A percentile compares a stretch with the other conserved stretches of the same genome.
phyloP scores from a whole-genome alignment of 164 flowering plant species.

The Litsea cubeba region DNA sequence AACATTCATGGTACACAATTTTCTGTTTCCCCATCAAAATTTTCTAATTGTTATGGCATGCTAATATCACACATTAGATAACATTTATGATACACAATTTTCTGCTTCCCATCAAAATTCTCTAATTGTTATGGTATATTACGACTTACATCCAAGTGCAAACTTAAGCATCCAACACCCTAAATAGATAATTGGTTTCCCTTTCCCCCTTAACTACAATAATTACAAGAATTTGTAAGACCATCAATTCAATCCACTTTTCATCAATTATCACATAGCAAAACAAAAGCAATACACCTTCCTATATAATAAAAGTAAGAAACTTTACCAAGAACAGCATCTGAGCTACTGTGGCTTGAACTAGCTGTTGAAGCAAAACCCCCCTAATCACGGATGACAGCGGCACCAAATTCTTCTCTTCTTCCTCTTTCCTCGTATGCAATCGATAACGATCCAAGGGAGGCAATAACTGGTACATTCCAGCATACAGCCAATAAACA shows the following conservation, averaged over 20 bases:
- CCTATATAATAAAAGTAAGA: not conserved
- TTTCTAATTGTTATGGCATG: not conserved
- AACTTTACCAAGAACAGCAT: constrained; percentile 50
- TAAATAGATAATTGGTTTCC: too few relatives aligned
- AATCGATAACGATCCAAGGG: constrained; percentile 60
- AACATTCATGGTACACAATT: not conserved
- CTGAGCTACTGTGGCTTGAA: constrained; percentile 71
- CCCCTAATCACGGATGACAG: constrained; percentile 55
- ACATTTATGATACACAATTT: not conserved
- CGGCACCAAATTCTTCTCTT: constrained; percentile 62
- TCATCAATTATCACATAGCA: not conserved
- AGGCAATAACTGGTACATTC: constrained; percentile 68
- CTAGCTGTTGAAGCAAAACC: constrained; percentile 71
- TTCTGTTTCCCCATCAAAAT: not conserved
- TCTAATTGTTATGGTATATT: not conserved
- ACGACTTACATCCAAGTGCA: not conserved
- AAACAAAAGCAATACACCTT: not conserved
- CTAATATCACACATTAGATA: not conserved
- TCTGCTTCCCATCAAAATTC: not conserved
- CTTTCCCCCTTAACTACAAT: too few relatives aligned
- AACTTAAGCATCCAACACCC: not conserved
- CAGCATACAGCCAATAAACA: constrained; percentile 79
- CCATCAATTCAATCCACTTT: not conserved
- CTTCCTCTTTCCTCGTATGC: constrained; percentile 70
- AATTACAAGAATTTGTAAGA: not conserved